Conservation (phyloP, 768 basidiomycete species). For the Rhizopogon sp. region DNA sequence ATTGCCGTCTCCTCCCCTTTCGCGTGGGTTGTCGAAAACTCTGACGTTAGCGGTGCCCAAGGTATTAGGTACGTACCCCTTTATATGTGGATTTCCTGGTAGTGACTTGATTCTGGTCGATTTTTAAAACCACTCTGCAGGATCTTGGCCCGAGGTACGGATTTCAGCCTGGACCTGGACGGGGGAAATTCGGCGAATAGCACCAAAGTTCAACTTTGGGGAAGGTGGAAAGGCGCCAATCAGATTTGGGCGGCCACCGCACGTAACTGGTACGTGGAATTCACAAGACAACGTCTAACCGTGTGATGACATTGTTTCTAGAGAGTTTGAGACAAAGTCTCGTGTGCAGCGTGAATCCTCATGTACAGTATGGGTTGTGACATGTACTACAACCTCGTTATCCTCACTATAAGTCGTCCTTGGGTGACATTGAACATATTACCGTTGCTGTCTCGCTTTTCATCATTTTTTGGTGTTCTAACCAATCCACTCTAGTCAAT, state of each 20-base stretch:
- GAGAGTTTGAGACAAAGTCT: background rate
- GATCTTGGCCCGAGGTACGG: conserved; percentile 39
- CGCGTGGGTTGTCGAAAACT: conserved; percentile 45
- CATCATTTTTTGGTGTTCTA: no score
- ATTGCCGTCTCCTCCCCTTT: conserved; percentile 31
- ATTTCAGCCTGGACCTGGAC: conserved; percentile 41
- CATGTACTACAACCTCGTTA: no score
- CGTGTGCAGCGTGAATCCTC: no score
- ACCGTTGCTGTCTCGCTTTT: no score
- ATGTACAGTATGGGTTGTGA: no score
- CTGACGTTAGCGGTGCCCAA: conserved; percentile 34
- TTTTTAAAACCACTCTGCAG: conserved; percentile 21
- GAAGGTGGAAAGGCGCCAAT: conserved; percentile 42
- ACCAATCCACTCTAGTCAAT: no score
- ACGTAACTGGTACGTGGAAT: background rate
- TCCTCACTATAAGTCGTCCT: no score
- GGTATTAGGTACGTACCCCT: conserved; percentile 36
- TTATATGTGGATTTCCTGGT: background rate
- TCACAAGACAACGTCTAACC: background rate
- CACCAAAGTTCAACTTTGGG: conserved; percentile 44
- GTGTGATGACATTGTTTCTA: background rate
- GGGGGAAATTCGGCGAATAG: conserved; percentile 41
- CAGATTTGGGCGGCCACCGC: conserved; percentile 46
- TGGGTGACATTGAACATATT: no score
- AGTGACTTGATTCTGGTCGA: background rate